Evolutionary conservation across 2,329 filamentous ascomycete genomes (phyloP).

Genomic region (Cladosporium oxysporum): DNA sequence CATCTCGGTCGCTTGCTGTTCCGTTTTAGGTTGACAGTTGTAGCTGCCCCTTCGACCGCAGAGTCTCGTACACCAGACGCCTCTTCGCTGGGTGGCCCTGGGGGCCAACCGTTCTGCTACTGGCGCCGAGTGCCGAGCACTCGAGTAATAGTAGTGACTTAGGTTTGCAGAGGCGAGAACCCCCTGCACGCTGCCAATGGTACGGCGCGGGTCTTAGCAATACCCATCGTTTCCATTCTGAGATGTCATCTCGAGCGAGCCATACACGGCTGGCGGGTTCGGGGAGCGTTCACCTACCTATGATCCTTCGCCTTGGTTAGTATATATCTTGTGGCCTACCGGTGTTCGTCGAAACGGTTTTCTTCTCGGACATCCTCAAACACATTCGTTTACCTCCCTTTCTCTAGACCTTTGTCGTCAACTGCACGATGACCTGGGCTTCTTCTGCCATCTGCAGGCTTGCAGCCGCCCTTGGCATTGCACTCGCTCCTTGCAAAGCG

Average conservation of each 20-base stretch:
- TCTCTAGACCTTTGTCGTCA: background rate
- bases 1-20: constrained; percentile 1
- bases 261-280: background rate
- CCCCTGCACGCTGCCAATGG: constrained; percentile 19
- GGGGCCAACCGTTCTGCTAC: background rate
- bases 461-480: constrained; percentile 17
- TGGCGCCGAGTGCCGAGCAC: constrained; percentile 13
- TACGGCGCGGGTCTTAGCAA: constrained; percentile 17
- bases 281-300: background rate
- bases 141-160: background rate
- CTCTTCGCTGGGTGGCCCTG: background rate
- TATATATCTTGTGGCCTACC: constrained; percentile 10
- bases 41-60: background rate
- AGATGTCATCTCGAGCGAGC: constrained; percentile 2
- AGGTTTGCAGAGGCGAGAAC: constrained; percentile 14
- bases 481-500: constrained; percentile 5
- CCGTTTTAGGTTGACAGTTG: constrained; percentile 2
- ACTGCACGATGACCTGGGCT: constrained; percentile 7
- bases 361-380: constrained; percentile 1
- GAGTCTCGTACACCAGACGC: background rate
- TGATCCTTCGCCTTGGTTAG: background rate
- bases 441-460: constrained; percentile 15
- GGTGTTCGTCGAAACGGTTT: background rate
- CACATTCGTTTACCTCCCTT: constrained; percentile 2
- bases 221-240: constrained; percentile 15